Conservation (phyloP, 257 asterid genomes). For the Capsicum pubescens region DNA sequence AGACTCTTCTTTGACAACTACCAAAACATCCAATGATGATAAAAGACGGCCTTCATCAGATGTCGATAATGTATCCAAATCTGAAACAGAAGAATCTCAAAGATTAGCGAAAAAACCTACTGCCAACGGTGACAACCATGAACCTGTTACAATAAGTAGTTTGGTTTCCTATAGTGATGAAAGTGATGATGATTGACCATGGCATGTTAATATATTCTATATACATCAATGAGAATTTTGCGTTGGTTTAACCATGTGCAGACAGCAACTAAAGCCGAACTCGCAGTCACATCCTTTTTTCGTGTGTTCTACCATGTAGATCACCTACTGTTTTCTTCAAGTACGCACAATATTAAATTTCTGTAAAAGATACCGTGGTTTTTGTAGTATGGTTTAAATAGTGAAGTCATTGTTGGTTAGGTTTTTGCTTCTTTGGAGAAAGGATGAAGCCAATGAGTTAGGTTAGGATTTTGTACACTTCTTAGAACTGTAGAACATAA, state of each 20-base stretch:
- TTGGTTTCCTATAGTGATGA: conserved; percentile 92
- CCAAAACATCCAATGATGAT: conserved; percentile 23
- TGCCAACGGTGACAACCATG: conserved; percentile 25
- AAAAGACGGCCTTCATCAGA: conserved; percentile 31
- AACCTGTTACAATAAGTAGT: conserved; percentile 40
- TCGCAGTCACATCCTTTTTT: neutral
- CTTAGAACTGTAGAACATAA: neutral
- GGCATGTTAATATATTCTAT: neutral
- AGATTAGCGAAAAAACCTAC: conserved; percentile 10
- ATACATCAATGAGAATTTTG: neutral
- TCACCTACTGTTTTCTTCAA: neutral
- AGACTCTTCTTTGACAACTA: conserved; percentile 33
- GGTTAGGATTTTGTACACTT: neutral
- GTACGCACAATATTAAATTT: neutral
- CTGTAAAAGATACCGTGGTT: neutral
- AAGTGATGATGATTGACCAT: conserved; percentile 74
- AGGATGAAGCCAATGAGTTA: neutral
- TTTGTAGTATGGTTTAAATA: neutral
- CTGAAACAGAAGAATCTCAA: conserved; percentile 24
- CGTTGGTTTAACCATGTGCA: neutral
- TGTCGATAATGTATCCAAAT: neutral
- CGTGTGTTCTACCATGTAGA: neutral
- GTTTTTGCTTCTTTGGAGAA: neutral
- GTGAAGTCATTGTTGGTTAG: neutral
- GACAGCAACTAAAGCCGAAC: neutral